phyloP scores from a whole-genome alignment of 2,329 filamentous ascomycete species.

The Colletotrichum zoysiae region DNA sequence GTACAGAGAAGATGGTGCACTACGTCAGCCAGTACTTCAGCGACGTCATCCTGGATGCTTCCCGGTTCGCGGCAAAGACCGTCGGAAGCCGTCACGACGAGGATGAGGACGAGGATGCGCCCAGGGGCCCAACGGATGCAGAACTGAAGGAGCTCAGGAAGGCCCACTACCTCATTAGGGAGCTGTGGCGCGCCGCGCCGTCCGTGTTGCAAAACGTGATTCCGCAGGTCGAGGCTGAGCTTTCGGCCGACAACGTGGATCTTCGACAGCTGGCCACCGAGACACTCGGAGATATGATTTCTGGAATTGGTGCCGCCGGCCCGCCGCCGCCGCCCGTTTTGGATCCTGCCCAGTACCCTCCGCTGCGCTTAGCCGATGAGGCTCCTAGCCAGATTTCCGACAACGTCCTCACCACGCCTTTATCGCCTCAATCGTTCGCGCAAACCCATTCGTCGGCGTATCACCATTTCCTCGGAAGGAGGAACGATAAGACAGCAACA shows the following conservation, averaged over 20 bases:
- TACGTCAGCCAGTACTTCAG: conserved; percentile 97
- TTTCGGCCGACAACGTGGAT: conserved; percentile 89
- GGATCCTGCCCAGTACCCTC: conserved; percentile 89
- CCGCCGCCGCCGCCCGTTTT: conserved; percentile 79
- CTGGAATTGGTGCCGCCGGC: conserved; percentile 92
- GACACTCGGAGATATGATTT: conserved; percentile 93
- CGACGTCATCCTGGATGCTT: conserved; percentile 93
- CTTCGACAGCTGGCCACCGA: conserved; percentile 90
- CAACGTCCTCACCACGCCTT: conserved; percentile 81
- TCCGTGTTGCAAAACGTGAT: conserved; percentile 92
- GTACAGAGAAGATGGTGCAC: conserved; percentile 92
- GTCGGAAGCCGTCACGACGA: conserved; percentile 71
- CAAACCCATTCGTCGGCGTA: conserved; percentile 85
- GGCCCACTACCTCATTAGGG: conserved; percentile 88
- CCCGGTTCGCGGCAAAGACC: conserved; percentile 66
- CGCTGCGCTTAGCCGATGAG: conserved; percentile 73
- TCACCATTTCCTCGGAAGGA: conserved; percentile 84
- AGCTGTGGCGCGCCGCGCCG: conserved; percentile 93
- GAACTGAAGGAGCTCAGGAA: conserved; percentile 91
- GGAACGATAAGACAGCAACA: conserved; percentile 85
- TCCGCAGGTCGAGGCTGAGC: conserved; percentile 91
- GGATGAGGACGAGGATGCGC: conserved; percentile 73
- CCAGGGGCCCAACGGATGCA: conserved; percentile 78
- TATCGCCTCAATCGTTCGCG: conserved; percentile 90
- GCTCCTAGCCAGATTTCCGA: conserved; percentile 61